These are phyloP conservation scores for Pseudogymnoascus sp. DNA, from an alignment of 2,329 filamentous ascomycete species.

Conservation along the genomic window DNA sequence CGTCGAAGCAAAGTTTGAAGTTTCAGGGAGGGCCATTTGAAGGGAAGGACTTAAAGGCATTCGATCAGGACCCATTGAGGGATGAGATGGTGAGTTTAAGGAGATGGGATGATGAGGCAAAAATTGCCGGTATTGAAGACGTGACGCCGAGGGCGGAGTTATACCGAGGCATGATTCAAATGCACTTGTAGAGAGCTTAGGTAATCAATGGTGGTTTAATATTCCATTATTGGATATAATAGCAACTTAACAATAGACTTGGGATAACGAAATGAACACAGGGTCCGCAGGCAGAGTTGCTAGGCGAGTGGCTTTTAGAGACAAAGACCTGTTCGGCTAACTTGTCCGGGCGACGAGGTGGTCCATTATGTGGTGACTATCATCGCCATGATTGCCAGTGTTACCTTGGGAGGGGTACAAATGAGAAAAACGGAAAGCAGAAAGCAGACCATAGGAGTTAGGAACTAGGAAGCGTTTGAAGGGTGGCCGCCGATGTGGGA, in stretches of 20 bases:
- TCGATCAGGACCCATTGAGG: slow-evolving; percentile 27
- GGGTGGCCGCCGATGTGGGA: no score
- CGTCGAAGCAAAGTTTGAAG: slow-evolving; percentile 30
- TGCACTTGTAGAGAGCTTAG: slow-evolving; percentile 19
- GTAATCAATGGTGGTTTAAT: neutral
- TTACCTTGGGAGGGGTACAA: no score
- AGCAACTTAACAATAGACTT: neutral
- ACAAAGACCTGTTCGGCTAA: no score
- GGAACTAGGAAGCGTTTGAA: no score
- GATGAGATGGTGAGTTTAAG: slow-evolving; percentile 30
- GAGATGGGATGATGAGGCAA: slow-evolving; percentile 32
- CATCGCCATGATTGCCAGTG: no score
- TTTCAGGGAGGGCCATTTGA: slow-evolving; percentile 32
- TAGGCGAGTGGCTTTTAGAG: slow-evolving; percentile 18
- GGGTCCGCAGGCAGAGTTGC: no score
- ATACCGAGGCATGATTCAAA: slow-evolving; percentile 24
- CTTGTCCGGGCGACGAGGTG: no score
- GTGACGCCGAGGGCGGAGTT: slow-evolving; percentile 22
- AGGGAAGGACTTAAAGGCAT: slow-evolving; percentile 24
- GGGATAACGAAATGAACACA: slow-evolving; percentile 31
- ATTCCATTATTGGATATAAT: neutral
- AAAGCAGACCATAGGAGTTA: no score
- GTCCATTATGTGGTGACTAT: no score
- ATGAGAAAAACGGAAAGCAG: no score
- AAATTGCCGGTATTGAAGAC: slow-evolving; percentile 22